Conservation (phyloP, 495 filamentous ascomycete species). For the Xylaria palmicola region DNA sequence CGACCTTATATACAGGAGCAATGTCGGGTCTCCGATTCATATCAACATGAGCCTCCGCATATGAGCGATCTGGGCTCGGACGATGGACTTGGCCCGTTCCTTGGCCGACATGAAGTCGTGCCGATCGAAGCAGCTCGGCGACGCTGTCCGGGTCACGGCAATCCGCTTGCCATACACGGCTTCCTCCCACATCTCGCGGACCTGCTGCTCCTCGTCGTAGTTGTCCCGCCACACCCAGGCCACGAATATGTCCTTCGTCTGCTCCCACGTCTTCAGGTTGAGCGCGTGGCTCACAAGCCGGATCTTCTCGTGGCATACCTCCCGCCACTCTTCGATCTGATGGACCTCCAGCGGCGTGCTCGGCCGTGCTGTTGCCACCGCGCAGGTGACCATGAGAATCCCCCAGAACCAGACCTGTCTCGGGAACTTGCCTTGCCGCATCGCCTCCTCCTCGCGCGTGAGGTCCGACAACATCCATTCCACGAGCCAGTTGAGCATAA, state of each 20-base stretch:
- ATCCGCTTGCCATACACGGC: slow-evolving; percentile 15
- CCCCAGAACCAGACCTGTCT: slow-evolving; percentile 20
- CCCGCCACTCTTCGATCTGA: slow-evolving; percentile 18
- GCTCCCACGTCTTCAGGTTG: slow-evolving; percentile 17
- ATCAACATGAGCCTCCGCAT: slow-evolving; percentile 17
- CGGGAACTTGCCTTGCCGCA: slow-evolving; percentile 18
- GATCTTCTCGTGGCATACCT: slow-evolving; percentile 18
- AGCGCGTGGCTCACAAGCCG: slow-evolving; percentile 18
- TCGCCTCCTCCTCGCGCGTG: slow-evolving; percentile 16
- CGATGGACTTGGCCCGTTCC: slow-evolving; percentile 16
- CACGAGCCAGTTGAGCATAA: slow-evolving; percentile 19
- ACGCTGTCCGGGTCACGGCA: slow-evolving; percentile 13
- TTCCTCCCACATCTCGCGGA: slow-evolving; percentile 19
- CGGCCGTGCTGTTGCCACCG: slow-evolving; percentile 15
- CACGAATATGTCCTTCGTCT: slow-evolving; percentile 15
- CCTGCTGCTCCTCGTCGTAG: slow-evolving; percentile 18
- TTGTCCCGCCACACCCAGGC: slow-evolving; percentile 18
- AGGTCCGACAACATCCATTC: slow-evolving; percentile 19
- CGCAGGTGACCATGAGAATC: slow-evolving; percentile 16
- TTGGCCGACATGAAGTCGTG: slow-evolving; percentile 19
- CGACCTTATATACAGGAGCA: not conserved
- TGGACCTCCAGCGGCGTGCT: slow-evolving; percentile 14
- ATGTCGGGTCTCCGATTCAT: not conserved
- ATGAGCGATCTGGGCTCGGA: slow-evolving; percentile 13
- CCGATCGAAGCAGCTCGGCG: slow-evolving; percentile 15